Percentiles rank a stretch among this genome's conserved stretches.
phyloP scores from a whole-genome alignment of 345 rosid species.

The Syzygium oleosum region DNA sequence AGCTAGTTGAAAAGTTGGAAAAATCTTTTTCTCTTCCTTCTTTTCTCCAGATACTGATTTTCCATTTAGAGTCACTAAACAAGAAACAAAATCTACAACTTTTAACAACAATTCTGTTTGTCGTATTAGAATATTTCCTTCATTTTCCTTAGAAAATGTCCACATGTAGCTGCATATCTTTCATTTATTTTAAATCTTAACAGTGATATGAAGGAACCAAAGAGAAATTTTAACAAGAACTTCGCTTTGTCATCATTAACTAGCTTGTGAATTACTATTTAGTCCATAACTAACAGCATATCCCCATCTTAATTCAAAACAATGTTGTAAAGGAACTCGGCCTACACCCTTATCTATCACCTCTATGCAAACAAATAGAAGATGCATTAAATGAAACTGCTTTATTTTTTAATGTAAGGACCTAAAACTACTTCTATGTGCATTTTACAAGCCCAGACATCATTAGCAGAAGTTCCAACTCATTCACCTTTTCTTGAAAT shows the following conservation, averaged over 20 bases:
- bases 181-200: not conserved
- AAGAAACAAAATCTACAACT: not conserved
- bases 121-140: not conserved
- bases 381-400: not conserved
- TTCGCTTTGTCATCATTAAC: not conserved
- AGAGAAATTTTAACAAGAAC: not conserved
- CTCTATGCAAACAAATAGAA: not conserved
- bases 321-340: not conserved
- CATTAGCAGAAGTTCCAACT: not conserved
- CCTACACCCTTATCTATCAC: not conserved
- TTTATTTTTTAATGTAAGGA: not conserved
- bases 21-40: not conserved
- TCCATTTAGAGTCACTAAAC: not conserved
- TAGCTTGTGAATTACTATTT: not conserved
- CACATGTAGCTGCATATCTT: not conserved
- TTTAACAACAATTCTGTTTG: not conserved
- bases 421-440: not conserved
- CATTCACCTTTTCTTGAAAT: not conserved
- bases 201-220: not conserved
- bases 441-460: not conserved
- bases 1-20: not conserved
- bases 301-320: not conserved
- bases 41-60: not conserved
- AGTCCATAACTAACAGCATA: not conserved
- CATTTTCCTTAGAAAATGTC: not conserved